These are phyloP conservation scores for Linum usitatissimum DNA, from an alignment of 345 rosid species.

Conservation along the genomic window DNA sequence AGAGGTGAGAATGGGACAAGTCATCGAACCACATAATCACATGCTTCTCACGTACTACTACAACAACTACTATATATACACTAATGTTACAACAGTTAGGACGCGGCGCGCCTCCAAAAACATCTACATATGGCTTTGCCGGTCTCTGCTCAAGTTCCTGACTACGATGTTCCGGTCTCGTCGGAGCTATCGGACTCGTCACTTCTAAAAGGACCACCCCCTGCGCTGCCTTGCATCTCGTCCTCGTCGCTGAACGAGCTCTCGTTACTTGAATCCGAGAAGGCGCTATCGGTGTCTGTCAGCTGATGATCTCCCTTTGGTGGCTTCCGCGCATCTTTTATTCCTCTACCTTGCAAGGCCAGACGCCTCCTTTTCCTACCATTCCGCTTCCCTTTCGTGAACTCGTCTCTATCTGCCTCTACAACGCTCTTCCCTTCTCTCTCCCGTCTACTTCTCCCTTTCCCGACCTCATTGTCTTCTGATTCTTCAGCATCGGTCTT, in stretches of 20 bases:
- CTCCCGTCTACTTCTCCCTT: slow-evolving; percentile 33
- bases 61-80: too few species aligned
- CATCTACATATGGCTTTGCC: too few species aligned
- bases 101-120: too few species aligned
- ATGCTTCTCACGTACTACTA: too few species aligned
- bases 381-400: slow-evolving; percentile 88
- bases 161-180: background rate
- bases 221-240: slow-evolving; percentile 34
- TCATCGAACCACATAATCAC: too few species aligned
- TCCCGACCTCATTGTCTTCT: slow-evolving; percentile 52
- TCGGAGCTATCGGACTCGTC: slow-evolving; percentile 40
- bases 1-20: too few species aligned
- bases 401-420: slow-evolving; percentile 66
- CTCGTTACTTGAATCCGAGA: slow-evolving; percentile 60
- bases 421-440: slow-evolving; percentile 32
- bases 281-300: slow-evolving; percentile 43
- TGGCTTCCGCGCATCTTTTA: slow-evolving; percentile 54
- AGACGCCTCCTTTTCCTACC: slow-evolving; percentile 76
- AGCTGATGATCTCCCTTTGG: slow-evolving; percentile 34
- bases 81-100: too few species aligned
- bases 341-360: slow-evolving; percentile 68
- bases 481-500: slow-evolving; percentile 56
- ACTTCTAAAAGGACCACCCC: slow-evolving; percentile 19
- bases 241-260: slow-evolving; percentile 62
- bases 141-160: background rate